phyloP scores from a whole-genome alignment of 2,329 filamentous ascomycete genomes.

The Neoscytalidium dimidiatum region DNA sequence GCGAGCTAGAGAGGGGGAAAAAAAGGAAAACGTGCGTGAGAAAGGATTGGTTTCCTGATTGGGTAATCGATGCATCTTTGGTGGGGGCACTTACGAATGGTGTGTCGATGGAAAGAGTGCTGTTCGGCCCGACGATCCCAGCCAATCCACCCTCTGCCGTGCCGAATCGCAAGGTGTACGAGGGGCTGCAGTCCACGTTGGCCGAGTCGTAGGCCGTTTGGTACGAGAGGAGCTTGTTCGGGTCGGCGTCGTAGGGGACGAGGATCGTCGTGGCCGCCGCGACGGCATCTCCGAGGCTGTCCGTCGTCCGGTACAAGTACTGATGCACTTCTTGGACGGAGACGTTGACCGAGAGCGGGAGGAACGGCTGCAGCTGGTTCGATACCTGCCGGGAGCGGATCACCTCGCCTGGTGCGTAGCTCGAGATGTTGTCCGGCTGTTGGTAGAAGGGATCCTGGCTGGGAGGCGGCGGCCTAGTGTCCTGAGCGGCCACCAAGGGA shows the following conservation, averaged over 20 bases:
- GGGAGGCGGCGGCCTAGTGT: neutral
- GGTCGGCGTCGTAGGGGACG: slow-evolving; percentile 13
- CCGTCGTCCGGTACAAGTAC: slow-evolving; percentile 25
- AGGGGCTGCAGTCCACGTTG: slow-evolving; percentile 22
- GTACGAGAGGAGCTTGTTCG: slow-evolving; percentile 22
- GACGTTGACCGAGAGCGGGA: neutral
- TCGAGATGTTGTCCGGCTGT: slow-evolving; percentile 20
- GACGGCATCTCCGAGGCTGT: slow-evolving; percentile 22
- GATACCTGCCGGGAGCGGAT: slow-evolving; percentile 22
- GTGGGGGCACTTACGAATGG: neutral
- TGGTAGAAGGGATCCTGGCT: slow-evolving; percentile 24
- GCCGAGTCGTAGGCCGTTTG: slow-evolving; percentile 26
- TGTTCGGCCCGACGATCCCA: slow-evolving; percentile 2
- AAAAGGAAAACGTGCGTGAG: too few species aligned
- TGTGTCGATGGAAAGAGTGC: slow-evolving; percentile 6
- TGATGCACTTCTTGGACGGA: slow-evolving; percentile 20
- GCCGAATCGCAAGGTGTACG: slow-evolving; percentile 21
- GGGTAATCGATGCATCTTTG: too few species aligned
- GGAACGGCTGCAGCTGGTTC: slow-evolving; percentile 14
- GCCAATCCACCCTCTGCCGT: neutral
- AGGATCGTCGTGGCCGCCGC: slow-evolving; percentile 25
- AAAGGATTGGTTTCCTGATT: too few species aligned
- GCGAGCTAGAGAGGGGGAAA: slow-evolving; percentile 1
- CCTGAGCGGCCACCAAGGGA: neutral
- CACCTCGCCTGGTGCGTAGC: slow-evolving; percentile 21